Conservation (phyloP, 1,284 basidiomycete genomes). For the Trametes hirsuta region DNA sequence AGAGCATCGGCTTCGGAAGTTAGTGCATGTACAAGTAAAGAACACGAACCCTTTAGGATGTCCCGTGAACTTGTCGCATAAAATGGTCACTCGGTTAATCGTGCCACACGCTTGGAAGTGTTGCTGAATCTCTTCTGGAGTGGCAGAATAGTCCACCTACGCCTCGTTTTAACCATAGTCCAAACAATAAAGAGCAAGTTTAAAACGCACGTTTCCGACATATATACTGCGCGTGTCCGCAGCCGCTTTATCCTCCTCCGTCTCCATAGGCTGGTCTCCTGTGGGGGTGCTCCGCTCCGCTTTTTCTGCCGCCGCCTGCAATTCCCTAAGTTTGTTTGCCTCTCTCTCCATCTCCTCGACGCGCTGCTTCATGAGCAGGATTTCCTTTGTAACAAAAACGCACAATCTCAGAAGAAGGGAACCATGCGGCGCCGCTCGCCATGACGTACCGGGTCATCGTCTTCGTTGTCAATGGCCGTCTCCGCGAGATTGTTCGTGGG, state of each 20-base stretch:
- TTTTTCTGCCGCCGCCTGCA: constrained; percentile 87
- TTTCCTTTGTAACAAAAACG: constrained; percentile 57
- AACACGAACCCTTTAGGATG: constrained; percentile 90
- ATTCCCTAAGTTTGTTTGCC: constrained; percentile 86
- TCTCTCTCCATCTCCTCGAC: constrained; percentile 94
- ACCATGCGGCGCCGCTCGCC: background rate
- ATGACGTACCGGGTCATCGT: constrained; percentile 41
- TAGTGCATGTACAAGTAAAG: background rate
- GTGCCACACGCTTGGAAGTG: constrained; percentile 98
- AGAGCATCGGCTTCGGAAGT: background rate
- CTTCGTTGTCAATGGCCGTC: constrained; percentile 39
- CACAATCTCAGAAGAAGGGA: background rate
- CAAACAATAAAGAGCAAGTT: background rate
- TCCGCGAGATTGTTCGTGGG: constrained; percentile 34
- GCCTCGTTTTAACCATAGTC: constrained; percentile 6
- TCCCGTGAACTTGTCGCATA: constrained; percentile 99
- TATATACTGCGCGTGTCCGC: constrained; percentile 92
- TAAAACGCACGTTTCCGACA: constrained; percentile 88
- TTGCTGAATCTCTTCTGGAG: constrained; percentile 97
- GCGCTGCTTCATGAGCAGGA: constrained; percentile 88
- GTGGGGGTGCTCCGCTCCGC: constrained; percentile 38
- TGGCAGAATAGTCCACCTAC: constrained; percentile 97
- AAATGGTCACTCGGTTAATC: constrained; percentile 98
- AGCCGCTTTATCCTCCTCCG: constrained; percentile 75
- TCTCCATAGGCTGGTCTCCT: constrained; percentile 60